Evolutionary conservation across 768 basidiomycete genomes (phyloP), one percentile per base, ranked within the genome.

Genomic region (Rhodosporidiobolus odoratus): DNA sequence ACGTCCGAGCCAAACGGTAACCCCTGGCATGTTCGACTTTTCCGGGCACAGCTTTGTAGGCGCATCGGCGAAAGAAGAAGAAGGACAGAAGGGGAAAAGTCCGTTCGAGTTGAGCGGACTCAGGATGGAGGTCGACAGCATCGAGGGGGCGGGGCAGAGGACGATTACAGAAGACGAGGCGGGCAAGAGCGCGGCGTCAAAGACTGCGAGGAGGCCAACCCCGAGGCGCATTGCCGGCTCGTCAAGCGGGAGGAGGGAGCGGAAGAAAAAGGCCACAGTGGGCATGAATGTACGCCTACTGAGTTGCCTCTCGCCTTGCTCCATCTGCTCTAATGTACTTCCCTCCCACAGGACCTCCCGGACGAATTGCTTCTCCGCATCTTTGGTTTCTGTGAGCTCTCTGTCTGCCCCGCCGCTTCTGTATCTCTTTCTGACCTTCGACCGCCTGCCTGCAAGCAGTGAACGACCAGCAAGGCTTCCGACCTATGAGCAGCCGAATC

Each of bases 331-430:
- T 35, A 17, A n/a, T 27, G 12, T 5, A 43, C 58, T 17, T 17
- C 32, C 45, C 27, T 6, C 32, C 1, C 32, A 34, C 32, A 69
- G 54, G 69, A 62, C 32, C 43, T 71, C 0, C 69, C 69, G 3
- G 64, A 71, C 60, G 69, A 71, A 38, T 60, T 71, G 0, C 38
- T 71, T 17, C 53, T 62, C 19, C 53, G 56, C 43, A 62, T 71
- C 54, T 71, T 71, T 47, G 8, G 59, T 23, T 47, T 65, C 4
- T 45, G 68, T 64, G 1, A 30, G 68, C 30, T 17, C 9, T 1
- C 15, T 27, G 5, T 19, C 62, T 6, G 16, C 27, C 21, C 7
- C 54, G 23, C 25, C 38, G 7, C 12, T 17, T 15, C 32, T 12
- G n/a, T 35, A 13, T 27, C 15, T 25, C 50, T 5, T 30, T 37